Evolutionary conservation across 176 grass and related monocot species (phyloP), one percentile per base, ranked within the genome.

Genomic region (Urochloa ruziziensis): DNA sequence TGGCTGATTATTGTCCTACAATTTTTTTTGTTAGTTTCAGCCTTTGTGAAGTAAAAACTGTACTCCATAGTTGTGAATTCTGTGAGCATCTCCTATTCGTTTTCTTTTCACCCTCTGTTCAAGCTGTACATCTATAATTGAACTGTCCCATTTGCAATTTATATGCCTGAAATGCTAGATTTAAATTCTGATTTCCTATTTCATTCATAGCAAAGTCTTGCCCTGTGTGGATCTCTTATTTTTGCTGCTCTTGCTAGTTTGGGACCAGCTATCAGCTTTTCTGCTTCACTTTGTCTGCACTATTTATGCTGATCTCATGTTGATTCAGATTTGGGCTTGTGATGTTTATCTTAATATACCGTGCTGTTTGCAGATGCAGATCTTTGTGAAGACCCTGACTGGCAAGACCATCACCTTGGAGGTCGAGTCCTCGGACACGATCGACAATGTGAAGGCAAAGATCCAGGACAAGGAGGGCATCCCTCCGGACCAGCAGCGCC

Each of bases 351-450:
- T 0, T 9, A 30, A 30, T 18, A 30, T 0, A 9, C 17, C 0
- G 4, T 72, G 0, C 29, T 2, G 18, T 4, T 47, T 78, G 5
- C 39, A 78, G 75, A 79, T 48, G 68, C 90, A 92, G 57, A 93
- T 93, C 70, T 93, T 93, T 7, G 91, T 93, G 3, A 92, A 92
- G 66, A 92, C 91, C 30, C 74, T 92, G 23, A 92, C 91, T 0
- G 91, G 91, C 10, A 92, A 92, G 79, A 89, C 91, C 25, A 92
- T 92, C 42, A 89, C 91, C 12, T 19, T 92, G 5, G 91, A 89
- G 47, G 91, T 92, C 0, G 91, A 92, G 83, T 83, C 72, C n/a
- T 86, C 77, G 1, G 90, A 92, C 66, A 92, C 78, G 0, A 88
- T 92, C 3, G 80, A 88, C 30, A 88, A 89, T 32, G 87, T 89